These are phyloP conservation scores for Tylopilus plumbeoviolaceoides DNA, from an alignment of 768 basidiomycete genomes.

Conservation along the genomic window DNA sequence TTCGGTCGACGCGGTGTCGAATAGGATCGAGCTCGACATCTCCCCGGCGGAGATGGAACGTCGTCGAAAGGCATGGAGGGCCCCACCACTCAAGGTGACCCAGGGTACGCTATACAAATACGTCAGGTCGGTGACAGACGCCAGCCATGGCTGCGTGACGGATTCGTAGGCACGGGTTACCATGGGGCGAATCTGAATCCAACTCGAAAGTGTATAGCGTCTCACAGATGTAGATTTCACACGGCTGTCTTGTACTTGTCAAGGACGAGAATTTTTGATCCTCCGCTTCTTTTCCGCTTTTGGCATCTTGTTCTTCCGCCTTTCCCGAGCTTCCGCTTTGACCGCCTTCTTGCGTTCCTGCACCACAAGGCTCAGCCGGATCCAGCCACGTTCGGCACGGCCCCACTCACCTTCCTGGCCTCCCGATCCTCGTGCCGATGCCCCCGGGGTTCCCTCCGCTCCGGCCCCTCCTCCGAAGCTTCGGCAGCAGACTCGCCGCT, in stretches of 20 bases:
- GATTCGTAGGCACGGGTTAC: constrained; percentile 51
- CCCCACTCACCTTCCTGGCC: constrained; percentile 68
- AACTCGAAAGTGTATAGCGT: constrained; percentile 10
- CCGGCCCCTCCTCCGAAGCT: constrained; percentile 31
- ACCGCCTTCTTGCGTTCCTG: constrained; percentile 90
- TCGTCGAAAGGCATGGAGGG: constrained; percentile 70
- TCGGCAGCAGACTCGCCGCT: constrained; percentile 32
- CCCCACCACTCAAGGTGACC: constrained; percentile 79
- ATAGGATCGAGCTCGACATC: constrained; percentile 76
- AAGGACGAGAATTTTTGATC: constrained; percentile 49
- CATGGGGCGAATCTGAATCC: constrained; percentile 5
- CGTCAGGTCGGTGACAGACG: constrained; percentile 81
- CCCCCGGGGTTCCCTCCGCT: constrained; percentile 66
- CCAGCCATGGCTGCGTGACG: constrained; percentile 89
- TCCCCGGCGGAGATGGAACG: constrained; percentile 73
- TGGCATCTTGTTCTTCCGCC: constrained; percentile 89
- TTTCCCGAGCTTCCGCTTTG: constrained; percentile 85
- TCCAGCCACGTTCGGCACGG: constrained; percentile 4
- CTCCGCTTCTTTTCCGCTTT: constrained; percentile 91
- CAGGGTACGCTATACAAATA: constrained; percentile 90
- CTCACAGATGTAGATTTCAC: constrained; percentile 4
- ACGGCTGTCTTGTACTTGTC: constrained; percentile 11
- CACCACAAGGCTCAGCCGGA: constrained; percentile 6
- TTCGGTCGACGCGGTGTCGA: constrained; percentile 83
- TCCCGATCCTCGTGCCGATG: constrained; percentile 93